Evolutionary conservation across 805 yeast genomes (phyloP), one percentile per base, ranked within the genome.

Genomic region (Yarrowia sp.): DNA sequence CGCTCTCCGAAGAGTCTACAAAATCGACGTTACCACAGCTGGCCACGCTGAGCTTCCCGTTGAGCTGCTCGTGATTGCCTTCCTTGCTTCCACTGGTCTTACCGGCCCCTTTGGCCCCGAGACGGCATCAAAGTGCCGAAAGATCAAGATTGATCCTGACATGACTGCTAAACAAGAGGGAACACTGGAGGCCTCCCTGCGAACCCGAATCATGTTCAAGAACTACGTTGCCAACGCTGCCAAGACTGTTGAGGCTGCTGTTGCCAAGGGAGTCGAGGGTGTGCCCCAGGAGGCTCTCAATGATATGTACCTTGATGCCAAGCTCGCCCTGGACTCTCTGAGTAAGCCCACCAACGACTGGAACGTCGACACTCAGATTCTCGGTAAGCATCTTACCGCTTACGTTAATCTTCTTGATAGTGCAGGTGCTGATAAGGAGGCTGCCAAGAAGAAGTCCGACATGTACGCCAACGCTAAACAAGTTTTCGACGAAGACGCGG

Each of bases 31-130:
- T 9, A 58, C 64, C 43, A 58, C 18, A 35, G 4, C 8, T 15
- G 64, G 64, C n/a, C 64, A 58, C 35, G 39, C n/a, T 8, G 64
- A 58, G 64, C 51, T 58, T 33, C 64, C 64, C 43, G 64, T 58
- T 15, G 31, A 58, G 33, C 42, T 58, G 33, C 64, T 58, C 15
- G 11, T 58, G 35, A 44, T 58, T 22, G n/a, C 17, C 43, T 58
- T 33, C 33, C 50, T 58, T 18, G 51, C 51, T 10, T 14, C 51
- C 15, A 43, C 32, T 6, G 64, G 64, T 10, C 42, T 58, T n/a
- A n/a, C n/a, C 33, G 43, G 42, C 14, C 43, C 63, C 10, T 41
- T 18, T n/a, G 43, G 33, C 51, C 11, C 33, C 28, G 9, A 47
- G 35, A 31, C 39, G 39, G 47, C 41, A 15, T 31, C 17, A 38